A percentile compares a stretch with the other conserved stretches of the same genome.
These are phyloP conservation scores for Capsicum pubescens DNA, from an alignment of 257 asterid species.

Conservation along the genomic window DNA sequence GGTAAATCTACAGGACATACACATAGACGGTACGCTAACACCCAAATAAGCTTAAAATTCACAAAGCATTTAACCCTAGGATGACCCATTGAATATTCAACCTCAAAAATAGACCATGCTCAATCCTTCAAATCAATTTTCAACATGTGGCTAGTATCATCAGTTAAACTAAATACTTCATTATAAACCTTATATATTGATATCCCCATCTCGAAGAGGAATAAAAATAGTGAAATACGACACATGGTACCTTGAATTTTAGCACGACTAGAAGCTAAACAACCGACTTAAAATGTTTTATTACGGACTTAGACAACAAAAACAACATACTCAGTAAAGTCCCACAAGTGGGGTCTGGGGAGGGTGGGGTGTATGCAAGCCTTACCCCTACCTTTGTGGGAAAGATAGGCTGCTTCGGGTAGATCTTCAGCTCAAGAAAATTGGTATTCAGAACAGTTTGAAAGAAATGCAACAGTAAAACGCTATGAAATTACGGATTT, in stretches of 20 bases:
- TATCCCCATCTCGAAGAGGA: too few species aligned
- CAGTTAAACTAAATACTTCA: too few species aligned
- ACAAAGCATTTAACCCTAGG: not conserved
- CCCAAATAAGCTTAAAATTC: not conserved
- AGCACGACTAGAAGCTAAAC: not conserved
- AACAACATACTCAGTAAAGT: not conserved
- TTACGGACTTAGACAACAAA: not conserved
- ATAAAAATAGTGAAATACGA: not conserved
- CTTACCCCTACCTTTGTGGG: not conserved
- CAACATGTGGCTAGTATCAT: not conserved
- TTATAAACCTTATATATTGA: too few species aligned
- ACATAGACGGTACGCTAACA: not conserved
- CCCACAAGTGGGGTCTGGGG: not conserved
- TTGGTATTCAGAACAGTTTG: not conserved
- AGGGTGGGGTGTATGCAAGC: not conserved
- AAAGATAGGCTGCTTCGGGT: not conserved
- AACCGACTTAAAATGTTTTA: not conserved
- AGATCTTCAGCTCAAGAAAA: not conserved
- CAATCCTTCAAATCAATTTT: not conserved
- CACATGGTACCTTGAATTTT: not conserved
- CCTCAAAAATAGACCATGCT: not conserved
- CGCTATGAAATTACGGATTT: not conserved
- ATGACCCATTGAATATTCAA: not conserved
- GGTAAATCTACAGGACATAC: not conserved
- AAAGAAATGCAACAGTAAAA: not conserved